Evolutionary conservation across 306 rosid species (phyloP), one percentile per base, ranked within the genome.

Genomic region (Morella rubra): DNA sequence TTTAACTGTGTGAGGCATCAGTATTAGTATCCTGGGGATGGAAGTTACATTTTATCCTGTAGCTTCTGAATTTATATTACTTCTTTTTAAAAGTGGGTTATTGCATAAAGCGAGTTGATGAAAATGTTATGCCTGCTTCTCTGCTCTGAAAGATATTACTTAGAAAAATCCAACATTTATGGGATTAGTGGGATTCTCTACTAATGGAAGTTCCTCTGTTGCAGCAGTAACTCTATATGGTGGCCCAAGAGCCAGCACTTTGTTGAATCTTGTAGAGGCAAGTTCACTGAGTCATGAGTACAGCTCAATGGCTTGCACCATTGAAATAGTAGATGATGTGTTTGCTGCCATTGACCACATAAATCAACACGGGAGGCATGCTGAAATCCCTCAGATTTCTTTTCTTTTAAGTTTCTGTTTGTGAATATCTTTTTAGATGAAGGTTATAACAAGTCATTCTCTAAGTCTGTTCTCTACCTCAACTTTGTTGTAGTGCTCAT

Each of bases 241-340:
- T 70, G 98, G 98, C 78, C 89, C 93, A 41, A 84, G 74, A 79
- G 97, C 90, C n/a, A 83, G 93, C 81, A 59, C 76, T 50, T 60
- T 87, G 47, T 81, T 92, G 71, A 82, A 84, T 10, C 79, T 92
- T 78, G 13, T 77, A 7, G 89, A 86, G 87, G 83, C 87, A 27
- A 62, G 71, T 65, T 81, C 87, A 9, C 84, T 90, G 68, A 93
- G 90, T 84, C 88, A 84, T 5, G 98, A 94, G 81, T 92, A 90
- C 72, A 88, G 93, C 75, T 85, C 91, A 71, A 61, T 89, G 82
- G 87, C 96, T 69, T 94, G 96, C 88, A 83, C 96, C 22, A 73
- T 94, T 65, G 97, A 94, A 84, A 84, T 94, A 56, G 97, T 92
- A 46, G 97, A 89, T 20, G 96, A 94, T 65, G 89, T 94, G 32